Base-by-base conservation (phyloP, 2,329 filamentous ascomycete species). In the Calcarisporium arbuscula region DNA sequence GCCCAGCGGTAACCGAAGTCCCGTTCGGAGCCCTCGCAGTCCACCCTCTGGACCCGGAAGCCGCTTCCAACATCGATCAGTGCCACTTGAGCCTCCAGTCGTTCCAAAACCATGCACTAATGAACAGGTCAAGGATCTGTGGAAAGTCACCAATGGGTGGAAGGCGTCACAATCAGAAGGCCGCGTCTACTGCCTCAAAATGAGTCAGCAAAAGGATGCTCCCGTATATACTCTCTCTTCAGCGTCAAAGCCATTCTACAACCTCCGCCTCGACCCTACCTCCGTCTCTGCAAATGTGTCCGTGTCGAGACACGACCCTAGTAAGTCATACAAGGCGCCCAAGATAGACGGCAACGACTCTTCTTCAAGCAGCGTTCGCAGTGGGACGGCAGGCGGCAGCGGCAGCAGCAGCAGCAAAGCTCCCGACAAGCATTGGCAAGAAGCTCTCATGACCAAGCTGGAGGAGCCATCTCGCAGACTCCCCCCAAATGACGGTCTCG, bases 131-230 rank as follows among this genome's bases (percentile, higher is more conserved):
- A 74, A 74, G 44, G 68, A 69, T 32, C 67, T 82, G 8, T 85
- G 81, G 81, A 76, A 82, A 47, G 77, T 78, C 1, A 67, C 75
- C 40, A 85, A 84, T 51, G 82, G 81, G 10, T 84, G 77, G 77
- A 69, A 74, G 48, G 80, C 79, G 3, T 71, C 77, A 0, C 54
- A 65, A 1, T 67, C 68, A 4, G 75, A 81, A 49, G 76, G 74
- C 5, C 63, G 72, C 16, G 67, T 70, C 17, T 82, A 71, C 57
- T 78, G 74, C 51, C 59, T 82, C 50, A 70, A 68, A 43, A 57
- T 81, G 54, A 61, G 65, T 2, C 67, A 70, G 39, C 68, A 73
- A 38, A 64, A 62, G 31, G 75, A 81, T 45, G 72, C 79, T 5
- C 80, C 80, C 1, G 67, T 83, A 14, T 83, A 84, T 46, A 79